Percentiles rank a stretch among this genome's conserved stretches.
These are phyloP conservation scores for Fusarium illudens DNA, from an alignment of 2,329 filamentous ascomycete genomes.

Conservation along the genomic window DNA sequence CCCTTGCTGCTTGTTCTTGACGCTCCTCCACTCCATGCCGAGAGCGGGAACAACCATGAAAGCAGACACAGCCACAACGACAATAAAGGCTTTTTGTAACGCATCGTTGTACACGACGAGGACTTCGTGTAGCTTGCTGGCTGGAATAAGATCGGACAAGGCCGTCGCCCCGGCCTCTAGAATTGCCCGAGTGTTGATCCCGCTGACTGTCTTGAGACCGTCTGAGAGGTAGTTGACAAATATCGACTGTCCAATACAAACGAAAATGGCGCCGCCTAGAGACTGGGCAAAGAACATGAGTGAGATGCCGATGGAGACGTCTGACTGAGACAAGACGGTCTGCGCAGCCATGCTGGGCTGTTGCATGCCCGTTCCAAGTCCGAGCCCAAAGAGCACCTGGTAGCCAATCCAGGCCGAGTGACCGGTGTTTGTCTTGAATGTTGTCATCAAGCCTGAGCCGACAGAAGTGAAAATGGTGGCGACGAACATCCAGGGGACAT, in stretches of 20 bases:
- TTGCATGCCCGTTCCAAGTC: slow-evolving; percentile 57
- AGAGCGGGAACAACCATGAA: slow-evolving; percentile 11
- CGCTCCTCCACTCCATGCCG: slow-evolving; percentile 26
- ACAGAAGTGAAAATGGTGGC: slow-evolving; percentile 51
- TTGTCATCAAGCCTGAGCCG: slow-evolving; percentile 62
- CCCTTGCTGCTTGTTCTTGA: slow-evolving; percentile 18
- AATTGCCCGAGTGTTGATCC: neutral
- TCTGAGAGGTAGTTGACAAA: slow-evolving; percentile 12
- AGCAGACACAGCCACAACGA: slow-evolving; percentile 3
- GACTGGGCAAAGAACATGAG: slow-evolving; percentile 13
- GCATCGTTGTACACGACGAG: slow-evolving; percentile 14
- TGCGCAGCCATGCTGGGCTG: slow-evolving; percentile 57
- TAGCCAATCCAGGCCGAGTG: slow-evolving; percentile 64
- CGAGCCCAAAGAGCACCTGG: slow-evolving; percentile 62
- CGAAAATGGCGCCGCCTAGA: slow-evolving; percentile 9
- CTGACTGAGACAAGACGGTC: slow-evolving; percentile 55
- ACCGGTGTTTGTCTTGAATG: slow-evolving; percentile 54
- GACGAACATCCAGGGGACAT: slow-evolving; percentile 47
- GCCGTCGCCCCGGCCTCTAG: neutral
- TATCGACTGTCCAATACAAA: slow-evolving; percentile 13
- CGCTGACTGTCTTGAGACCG: neutral
- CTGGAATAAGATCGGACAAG: neutral
- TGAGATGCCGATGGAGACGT: slow-evolving; percentile 55
- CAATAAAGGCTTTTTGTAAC: slow-evolving; percentile 8
- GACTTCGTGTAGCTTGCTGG: neutral